A percentile compares a stretch with the other conserved stretches of the same genome.
phyloP scores from a whole-genome alignment of 2,329 filamentous ascomycete species.

The Colletotrichum liaoningense region DNA sequence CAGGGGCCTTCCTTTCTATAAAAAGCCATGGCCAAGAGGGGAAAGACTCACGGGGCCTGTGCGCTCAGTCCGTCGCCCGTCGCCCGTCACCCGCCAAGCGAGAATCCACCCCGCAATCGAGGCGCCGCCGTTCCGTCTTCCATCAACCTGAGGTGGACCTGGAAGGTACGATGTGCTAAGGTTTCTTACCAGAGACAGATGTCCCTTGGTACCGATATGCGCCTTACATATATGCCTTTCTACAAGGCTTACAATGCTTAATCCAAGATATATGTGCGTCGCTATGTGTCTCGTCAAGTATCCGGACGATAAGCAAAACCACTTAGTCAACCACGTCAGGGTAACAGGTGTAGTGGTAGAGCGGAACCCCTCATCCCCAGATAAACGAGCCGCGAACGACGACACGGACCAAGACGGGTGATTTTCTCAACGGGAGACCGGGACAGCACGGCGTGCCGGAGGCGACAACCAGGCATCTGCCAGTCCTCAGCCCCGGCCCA shows the following conservation, averaged over 20 bases:
- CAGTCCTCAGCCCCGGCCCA: background rate
- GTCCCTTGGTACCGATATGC: background rate
- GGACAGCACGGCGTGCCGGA: background rate
- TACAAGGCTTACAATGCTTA: background rate
- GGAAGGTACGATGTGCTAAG: background rate
- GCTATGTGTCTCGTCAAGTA: background rate
- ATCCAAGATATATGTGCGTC: background rate
- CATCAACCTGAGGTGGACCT: no score
- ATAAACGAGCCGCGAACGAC: conserved; percentile 10
- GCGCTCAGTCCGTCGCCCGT: conserved; percentile 15
- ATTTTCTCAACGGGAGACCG: background rate
- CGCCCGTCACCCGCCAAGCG: conserved; percentile 6
- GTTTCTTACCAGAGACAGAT: background rate
- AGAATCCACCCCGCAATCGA: conserved; percentile 26
- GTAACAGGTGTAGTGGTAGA: background rate
- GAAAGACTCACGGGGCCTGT: conserved; percentile 6
- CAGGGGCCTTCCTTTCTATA: conserved; percentile 28
- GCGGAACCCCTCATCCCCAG: background rate
- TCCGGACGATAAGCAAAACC: background rate
- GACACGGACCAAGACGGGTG: conserved; percentile 11
- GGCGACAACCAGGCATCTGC: conserved; percentile 2
- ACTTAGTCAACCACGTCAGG: background rate
- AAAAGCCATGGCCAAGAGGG: conserved; percentile 10
- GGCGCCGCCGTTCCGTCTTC: conserved; percentile 13
- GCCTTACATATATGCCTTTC: background rate